Evolutionary conservation across 805 yeast genomes (phyloP), one percentile per base, ranked within the genome.

Genomic region (Pichia ethanolica): DNA sequence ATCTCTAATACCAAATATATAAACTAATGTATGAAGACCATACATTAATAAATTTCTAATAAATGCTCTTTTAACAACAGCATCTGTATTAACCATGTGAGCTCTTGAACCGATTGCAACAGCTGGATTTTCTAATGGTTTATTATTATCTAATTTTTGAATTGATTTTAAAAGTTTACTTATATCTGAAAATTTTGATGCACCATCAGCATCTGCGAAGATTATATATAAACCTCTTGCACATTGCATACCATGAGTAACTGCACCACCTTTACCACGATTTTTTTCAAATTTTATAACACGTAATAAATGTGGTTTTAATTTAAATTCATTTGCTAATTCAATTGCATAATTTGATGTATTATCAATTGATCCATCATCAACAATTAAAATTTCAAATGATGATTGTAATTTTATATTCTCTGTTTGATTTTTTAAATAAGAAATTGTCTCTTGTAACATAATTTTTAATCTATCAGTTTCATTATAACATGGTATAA

Each of bases 191-290:
- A 93, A 93, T 56, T 76, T 74, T 28, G 95, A 83, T 5, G 99
- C 98, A 35, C 98, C 98, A 68, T 93, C 99, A 1, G 98, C 99
- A 68, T 93, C 99, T 1, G 96, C 98, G 71, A 93, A 93, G 9
- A 93, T 74, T 10, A 81, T 79, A 58, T 77, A 83, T 49, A 73
- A 64, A 11, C 98, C 99, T 40, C 88, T 71, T 4, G 83, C 70
- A 59, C 80, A 81, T 58, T 83, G 77, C 65, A 93, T 69, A 7
- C 99, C 99, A 66, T 91, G 97, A 14, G 95, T 81, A 0, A 93
- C 98, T 0, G 98, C 99, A 11, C 98, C 97, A 35, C 95, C 95
- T 69, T 91, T 91, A 28, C 99, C 99, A 59, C 99, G 75, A 65
- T 93, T 93, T 54, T 78, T 65, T 27, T 68, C 78, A 53, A 93